Evolutionary conservation across 1,284 basidiomycete species (phyloP).

Genomic region (Ceratobasidium sp.): DNA sequence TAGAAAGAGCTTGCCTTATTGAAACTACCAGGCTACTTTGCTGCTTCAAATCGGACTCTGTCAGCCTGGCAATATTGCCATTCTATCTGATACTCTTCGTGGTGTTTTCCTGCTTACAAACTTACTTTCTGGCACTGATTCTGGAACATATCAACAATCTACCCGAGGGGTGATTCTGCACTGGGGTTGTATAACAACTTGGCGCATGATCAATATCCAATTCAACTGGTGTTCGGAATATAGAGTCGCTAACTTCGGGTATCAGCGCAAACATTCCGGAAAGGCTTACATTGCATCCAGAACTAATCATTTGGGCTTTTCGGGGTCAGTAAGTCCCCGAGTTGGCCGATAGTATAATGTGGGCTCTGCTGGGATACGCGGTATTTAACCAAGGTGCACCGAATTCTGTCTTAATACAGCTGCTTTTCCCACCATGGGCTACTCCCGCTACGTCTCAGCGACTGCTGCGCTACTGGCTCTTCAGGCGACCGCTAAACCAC

Average conservation of each 20-base stretch:
- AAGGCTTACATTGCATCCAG: background rate
- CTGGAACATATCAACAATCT: background rate
- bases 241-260: slow-evolving; percentile 1
- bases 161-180: background rate
- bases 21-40: background rate
- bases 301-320: background rate
- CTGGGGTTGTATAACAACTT: background rate
- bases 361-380: background rate
- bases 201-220: background rate
- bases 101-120: background rate
- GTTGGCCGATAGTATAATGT: background rate
- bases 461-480: background rate
- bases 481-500: background rate
- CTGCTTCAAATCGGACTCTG: background rate
- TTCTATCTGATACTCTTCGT: background rate
- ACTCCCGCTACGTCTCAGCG: background rate
- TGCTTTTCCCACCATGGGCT: background rate
- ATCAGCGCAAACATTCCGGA: background rate
- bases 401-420: background rate
- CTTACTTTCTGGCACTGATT: background rate
- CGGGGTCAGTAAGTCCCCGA: background rate
- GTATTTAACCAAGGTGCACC: background rate
- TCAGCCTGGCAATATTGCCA: background rate
- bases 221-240: background rate
- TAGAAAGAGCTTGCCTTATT: background rate